Base-by-base conservation (phyloP, 2,329 filamentous ascomycete species). In the Aureobasidium sp. region DNA sequence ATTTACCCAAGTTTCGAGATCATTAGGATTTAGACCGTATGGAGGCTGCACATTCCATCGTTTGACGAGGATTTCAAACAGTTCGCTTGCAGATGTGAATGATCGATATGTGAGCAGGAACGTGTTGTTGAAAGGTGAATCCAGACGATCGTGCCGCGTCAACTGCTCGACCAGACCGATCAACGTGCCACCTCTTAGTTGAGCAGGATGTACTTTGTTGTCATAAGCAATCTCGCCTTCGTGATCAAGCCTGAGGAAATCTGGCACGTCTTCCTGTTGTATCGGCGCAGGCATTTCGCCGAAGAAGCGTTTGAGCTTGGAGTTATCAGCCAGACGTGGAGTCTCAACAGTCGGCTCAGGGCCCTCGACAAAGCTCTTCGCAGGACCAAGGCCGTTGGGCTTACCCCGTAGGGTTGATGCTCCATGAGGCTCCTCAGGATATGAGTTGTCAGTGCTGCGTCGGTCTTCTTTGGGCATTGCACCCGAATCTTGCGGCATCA, bases 21-120 rank as follows among this genome's bases (percentile, higher is more conserved):
- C 90, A 34, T 79, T 72, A 51, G 81, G 79, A 7, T 75, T 81
- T 47, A 98, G 74, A 5, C 88, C 89, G 60, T 88, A 84, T 0
- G 91, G 91, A 17, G 93, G 91, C 64, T 97, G 91, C 47, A 95
- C 88, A 58, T 84, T 88, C 73, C 96, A 98, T 50, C 93, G 80
- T 67, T 90, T 87, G 8, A 96, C 90, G 6, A 98, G 75, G 66
- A 95, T 79, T 68, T 96, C 90, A 64, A 97, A 97, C 0, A 98
- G 76, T 68, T 97, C 93, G 5, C 85, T 78, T 0, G 91, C 93
- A 2, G 84, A 83, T 0, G 93, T 97, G 65, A 98, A 98, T 0
- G 93, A 98, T 57, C 88, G 81, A 68, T 98, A 98, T 1, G 93
- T 98, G 32, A 98, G 80, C 14, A 98, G 81, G 76, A 98, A 98